Evolutionary conservation across 1,139 yeast genomes (phyloP).

Genomic region (Meyerozyma carpophila): DNA sequence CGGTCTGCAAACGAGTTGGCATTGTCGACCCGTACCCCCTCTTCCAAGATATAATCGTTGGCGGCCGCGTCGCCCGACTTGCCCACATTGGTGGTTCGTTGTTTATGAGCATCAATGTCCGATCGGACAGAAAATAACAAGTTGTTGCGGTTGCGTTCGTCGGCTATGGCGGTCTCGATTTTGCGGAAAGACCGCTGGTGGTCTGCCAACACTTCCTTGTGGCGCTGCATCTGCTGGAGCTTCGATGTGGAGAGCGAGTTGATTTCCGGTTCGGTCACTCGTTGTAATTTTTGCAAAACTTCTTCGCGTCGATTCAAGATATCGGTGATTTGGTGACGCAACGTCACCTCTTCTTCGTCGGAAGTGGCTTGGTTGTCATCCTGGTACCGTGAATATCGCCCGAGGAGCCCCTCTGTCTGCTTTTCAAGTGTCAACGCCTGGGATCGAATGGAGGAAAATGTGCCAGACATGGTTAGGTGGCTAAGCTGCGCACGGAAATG

Average conservation of each 20-base stretch:
- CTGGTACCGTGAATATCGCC: slow-evolving; percentile 50
- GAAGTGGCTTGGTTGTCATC: slow-evolving; percentile 44
- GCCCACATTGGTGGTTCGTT: slow-evolving; percentile 24
- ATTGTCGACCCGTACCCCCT: slow-evolving; percentile 65
- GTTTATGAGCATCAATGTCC: slow-evolving; percentile 63
- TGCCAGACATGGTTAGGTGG: slow-evolving; percentile 1
- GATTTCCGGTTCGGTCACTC: slow-evolving; percentile 52
- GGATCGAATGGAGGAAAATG: slow-evolving; percentile 14
- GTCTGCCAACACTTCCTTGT: slow-evolving; percentile 68
- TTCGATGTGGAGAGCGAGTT: slow-evolving; percentile 60
- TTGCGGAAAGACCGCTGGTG: slow-evolving; percentile 61
- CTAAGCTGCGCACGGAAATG: neutral
- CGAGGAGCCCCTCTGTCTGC: slow-evolving; percentile 45
- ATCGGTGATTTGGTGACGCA: slow-evolving; percentile 38
- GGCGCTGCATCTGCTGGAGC: slow-evolving; percentile 77
- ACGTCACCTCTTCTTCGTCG: slow-evolving; percentile 40
- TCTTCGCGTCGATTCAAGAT: slow-evolving; percentile 31
- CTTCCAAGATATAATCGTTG: slow-evolving; percentile 71
- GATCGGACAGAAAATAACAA: slow-evolving; percentile 69
- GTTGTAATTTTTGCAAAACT: slow-evolving; percentile 25
- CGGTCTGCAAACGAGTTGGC: slow-evolving; percentile 77
- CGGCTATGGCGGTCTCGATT: slow-evolving; percentile 54
- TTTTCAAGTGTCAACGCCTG: slow-evolving; percentile 54
- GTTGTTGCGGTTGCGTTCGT: slow-evolving; percentile 73
- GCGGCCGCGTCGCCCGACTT: slow-evolving; percentile 24